These are phyloP conservation scores for Warburgia ugandensis DNA, from an alignment of 164 flowering plant species.

Conservation along the genomic window DNA sequence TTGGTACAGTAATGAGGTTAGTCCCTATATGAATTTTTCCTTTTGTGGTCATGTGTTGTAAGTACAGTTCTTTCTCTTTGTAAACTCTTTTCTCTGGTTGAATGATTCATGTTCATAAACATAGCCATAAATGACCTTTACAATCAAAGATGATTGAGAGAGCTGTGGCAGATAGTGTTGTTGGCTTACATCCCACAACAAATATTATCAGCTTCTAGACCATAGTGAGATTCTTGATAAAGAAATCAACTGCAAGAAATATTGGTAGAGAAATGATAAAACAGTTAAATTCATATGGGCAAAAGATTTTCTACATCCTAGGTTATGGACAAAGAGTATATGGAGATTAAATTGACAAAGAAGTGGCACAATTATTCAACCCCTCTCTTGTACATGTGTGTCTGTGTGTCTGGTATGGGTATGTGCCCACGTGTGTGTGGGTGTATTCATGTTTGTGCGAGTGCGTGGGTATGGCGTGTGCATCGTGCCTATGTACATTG, in stretches of 20 bases:
- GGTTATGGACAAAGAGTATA: too few relatives aligned
- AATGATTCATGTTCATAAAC: constrained; percentile 85
- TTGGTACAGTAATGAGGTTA: constrained; percentile 90
- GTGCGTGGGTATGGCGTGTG: too few relatives aligned
- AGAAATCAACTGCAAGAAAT: not conserved
- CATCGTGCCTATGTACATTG: too few relatives aligned
- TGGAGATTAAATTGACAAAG: too few relatives aligned
- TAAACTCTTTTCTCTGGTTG: constrained; percentile 9
- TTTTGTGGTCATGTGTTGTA: constrained; percentile 1
- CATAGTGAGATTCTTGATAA: not conserved
- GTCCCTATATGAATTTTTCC: constrained; percentile 2
- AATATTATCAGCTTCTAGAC: constrained; percentile 6
- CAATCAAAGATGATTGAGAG: constrained; percentile 58
- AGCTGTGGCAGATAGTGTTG: constrained; percentile 69
- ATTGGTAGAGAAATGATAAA: not conserved
- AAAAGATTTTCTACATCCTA: too few relatives aligned
- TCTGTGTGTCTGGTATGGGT: too few relatives aligned
- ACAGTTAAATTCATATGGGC: too few relatives aligned
- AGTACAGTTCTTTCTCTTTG: constrained; percentile 1
- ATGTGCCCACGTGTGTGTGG: too few relatives aligned
- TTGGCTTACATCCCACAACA: constrained; percentile 60
- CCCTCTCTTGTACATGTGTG: too few relatives aligned
- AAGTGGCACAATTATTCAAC: too few relatives aligned
- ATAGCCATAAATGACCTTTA: constrained; percentile 82
- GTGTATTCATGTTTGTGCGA: too few relatives aligned